Evolutionary conservation across 257 asterid genomes (phyloP).

Genomic region (Parsonsia alboflavescens): DNA sequence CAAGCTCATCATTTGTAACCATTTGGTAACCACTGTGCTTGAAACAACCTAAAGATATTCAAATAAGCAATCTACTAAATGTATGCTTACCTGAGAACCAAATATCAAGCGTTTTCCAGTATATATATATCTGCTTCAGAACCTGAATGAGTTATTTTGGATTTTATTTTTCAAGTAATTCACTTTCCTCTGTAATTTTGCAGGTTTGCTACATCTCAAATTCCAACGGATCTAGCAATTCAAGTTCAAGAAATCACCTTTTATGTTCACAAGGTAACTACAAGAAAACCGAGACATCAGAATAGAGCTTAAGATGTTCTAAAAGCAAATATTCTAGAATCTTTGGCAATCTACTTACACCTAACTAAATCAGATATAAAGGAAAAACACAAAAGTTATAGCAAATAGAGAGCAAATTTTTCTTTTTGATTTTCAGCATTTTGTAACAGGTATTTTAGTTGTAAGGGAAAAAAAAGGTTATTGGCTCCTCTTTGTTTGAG

Average conservation of each 20-base stretch:
- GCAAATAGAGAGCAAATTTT: neutral
- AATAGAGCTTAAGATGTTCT: neutral
- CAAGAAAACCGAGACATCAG: neutral
- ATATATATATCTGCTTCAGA: neutral
- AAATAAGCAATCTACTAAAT: neutral
- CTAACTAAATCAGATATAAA: neutral
- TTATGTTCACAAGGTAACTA: constrained; percentile 68
- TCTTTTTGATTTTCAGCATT: neutral
- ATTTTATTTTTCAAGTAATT: neutral
- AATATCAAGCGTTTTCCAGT: neutral
- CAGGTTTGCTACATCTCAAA: constrained; percentile 66
- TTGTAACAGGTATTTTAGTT: neutral
- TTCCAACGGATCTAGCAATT: constrained; percentile 72
- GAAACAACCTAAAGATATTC: neutral
- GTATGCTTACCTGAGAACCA: neutral
- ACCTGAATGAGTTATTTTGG: neutral
- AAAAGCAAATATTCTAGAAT: neutral
- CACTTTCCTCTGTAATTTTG: constrained; percentile 10
- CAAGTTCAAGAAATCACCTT: constrained; percentile 72
- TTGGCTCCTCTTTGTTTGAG: neutral
- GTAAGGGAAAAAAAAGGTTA: too few relatives aligned
- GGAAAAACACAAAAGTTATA: neutral
- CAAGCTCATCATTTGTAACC: constrained; percentile 5
- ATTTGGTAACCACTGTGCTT: constrained; percentile 13
- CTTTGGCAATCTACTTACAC: neutral